Evolutionary conservation across 768 basidiomycete species (phyloP).

Genomic region (Hydnomerulius pinastri): DNA sequence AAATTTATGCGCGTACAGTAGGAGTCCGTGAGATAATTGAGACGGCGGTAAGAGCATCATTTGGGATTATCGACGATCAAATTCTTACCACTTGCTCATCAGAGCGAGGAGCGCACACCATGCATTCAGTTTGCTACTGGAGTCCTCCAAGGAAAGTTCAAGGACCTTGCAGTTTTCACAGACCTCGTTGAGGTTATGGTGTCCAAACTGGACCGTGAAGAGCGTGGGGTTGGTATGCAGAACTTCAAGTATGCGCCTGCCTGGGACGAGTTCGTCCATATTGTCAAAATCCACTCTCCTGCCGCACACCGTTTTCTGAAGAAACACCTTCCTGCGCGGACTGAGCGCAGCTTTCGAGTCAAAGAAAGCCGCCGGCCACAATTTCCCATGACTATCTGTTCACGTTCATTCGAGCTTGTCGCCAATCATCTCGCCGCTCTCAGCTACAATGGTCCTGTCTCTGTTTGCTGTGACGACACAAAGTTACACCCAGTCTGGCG

Average conservation of each 20-base stretch:
- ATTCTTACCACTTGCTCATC: not conserved
- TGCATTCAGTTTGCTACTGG: conserved; percentile 18
- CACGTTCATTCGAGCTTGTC: conserved; percentile 20
- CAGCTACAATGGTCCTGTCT: conserved; percentile 25
- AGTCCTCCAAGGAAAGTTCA: conserved; percentile 26
- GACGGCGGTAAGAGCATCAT: not conserved
- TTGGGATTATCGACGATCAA: conserved; percentile 1
- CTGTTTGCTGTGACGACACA: conserved; percentile 38
- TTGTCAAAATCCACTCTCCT: conserved; percentile 29
- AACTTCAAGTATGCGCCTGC: conserved; percentile 38
- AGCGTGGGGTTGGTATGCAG: conserved; percentile 32
- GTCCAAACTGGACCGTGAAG: conserved; percentile 20
- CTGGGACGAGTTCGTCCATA: conserved; percentile 32
- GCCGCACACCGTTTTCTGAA: conserved; percentile 25
- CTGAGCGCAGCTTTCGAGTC: conserved; percentile 18
- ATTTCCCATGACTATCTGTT: conserved; percentile 25
- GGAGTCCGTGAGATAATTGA: not conserved
- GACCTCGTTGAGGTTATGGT: conserved; percentile 35
- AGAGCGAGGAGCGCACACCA: conserved; percentile 4
- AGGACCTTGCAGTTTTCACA: conserved; percentile 25
- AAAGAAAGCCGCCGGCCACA: conserved; percentile 14
- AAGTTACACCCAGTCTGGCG: conserved; percentile 30
- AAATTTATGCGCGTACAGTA: not conserved
- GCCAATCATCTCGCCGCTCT: conserved; percentile 16
- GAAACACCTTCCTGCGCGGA: conserved; percentile 17